phyloP scores from a whole-genome alignment of 169 alveolate genomes.

The Cryptosporidium xiaoi region DNA sequence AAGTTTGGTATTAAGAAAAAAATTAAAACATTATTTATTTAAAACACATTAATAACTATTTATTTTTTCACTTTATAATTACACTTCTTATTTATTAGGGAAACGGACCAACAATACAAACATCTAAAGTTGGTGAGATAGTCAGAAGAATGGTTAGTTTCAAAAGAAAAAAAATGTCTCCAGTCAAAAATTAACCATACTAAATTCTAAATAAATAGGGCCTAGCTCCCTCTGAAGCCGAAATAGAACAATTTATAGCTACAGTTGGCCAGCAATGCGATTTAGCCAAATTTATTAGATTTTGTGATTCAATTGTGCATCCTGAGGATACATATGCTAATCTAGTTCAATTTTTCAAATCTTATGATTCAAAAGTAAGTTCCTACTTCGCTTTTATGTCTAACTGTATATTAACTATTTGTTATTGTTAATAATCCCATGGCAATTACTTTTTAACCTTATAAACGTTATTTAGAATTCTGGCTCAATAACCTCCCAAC shows the following conservation, averaged over 20 bases:
- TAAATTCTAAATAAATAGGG: slow-evolving; percentile 7
- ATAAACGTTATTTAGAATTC: slow-evolving; percentile 17
- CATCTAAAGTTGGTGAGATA: slow-evolving; percentile 60
- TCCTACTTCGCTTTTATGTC: too few relatives aligned
- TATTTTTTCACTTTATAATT: too few relatives aligned
- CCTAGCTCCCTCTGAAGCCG: slow-evolving; percentile 58
- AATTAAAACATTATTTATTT: too few relatives aligned
- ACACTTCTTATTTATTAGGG: slow-evolving; percentile 14
- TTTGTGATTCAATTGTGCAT: slow-evolving; percentile 57
- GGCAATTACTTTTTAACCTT: neutral
- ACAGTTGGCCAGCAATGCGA: slow-evolving; percentile 59
- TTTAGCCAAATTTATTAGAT: slow-evolving; percentile 13
- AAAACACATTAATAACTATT: too few relatives aligned
- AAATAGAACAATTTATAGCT: slow-evolving; percentile 19
- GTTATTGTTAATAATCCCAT: neutral
- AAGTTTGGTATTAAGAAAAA: neutral
- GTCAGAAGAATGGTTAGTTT: slow-evolving; percentile 64
- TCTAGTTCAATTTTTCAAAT: slow-evolving; percentile 47
- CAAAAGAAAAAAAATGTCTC: neutral
- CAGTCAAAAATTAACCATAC: neutral
- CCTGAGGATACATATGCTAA: slow-evolving; percentile 70
- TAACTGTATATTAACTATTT: neutral
- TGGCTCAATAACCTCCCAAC: slow-evolving; percentile 43
- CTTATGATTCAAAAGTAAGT: slow-evolving; percentile 66
- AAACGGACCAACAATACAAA: slow-evolving; percentile 47